Percentiles rank a stretch among this genome's conserved stretches.
Conservation (phyloP, 2,329 filamentous ascomycete species). For the Zalaria sp. region DNA sequence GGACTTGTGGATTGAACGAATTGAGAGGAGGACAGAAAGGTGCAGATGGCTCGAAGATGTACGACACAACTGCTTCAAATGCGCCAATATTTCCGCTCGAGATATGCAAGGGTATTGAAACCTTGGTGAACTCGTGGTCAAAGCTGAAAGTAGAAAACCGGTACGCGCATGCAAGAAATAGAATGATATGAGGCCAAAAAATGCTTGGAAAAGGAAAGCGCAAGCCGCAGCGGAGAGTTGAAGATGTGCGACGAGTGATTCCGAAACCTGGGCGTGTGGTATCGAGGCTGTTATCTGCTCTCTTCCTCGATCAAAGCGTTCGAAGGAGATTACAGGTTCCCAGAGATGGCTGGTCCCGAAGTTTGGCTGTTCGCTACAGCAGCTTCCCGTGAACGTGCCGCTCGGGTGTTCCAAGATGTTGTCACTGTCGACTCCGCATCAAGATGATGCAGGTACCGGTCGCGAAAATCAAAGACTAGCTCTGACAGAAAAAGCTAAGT, state of each 20-base stretch:
- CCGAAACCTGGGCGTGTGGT: too few species aligned
- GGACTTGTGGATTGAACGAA: not conserved
- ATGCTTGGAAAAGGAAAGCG: not conserved
- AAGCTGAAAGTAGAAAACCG: not conserved
- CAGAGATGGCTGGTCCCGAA: not conserved
- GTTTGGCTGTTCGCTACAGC: not conserved
- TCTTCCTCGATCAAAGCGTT: not conserved
- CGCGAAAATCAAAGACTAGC: not conserved
- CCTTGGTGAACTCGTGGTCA: not conserved
- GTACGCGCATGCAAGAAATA: not conserved
- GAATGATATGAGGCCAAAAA: not conserved
- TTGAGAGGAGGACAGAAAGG: not conserved
- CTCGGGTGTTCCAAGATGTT: not conserved
- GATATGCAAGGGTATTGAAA: not conserved
- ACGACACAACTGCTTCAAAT: not conserved
- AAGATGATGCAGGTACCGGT: not conserved
- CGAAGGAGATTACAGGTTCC: not conserved
- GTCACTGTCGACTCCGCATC: not conserved
- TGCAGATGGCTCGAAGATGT: not conserved
- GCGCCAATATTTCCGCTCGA: too few species aligned
- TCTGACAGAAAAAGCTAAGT: not conserved
- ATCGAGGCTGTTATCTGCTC: too few species aligned
- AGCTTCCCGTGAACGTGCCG: not conserved
- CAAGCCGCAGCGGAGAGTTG: not conserved
- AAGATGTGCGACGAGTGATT: not conserved